Base-by-base conservation (phyloP, 805 yeast species). In the Wickerhamiella lipophila region DNA sequence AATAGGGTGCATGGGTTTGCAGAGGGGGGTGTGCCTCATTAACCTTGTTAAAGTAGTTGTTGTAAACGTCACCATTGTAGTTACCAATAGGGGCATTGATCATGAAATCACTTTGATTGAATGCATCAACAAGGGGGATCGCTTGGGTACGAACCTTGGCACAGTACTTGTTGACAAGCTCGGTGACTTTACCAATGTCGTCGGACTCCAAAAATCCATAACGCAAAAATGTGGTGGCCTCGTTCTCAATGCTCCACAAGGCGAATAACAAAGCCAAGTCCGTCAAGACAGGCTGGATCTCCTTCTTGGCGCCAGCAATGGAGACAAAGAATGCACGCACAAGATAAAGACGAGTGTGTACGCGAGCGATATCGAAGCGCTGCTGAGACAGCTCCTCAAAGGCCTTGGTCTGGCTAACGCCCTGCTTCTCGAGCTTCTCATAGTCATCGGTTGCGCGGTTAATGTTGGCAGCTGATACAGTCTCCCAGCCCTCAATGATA, bases 71-170 rank as follows among this genome's bases (percentile, higher is more conserved):
- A 51, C 95, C 95, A 56, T 81, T 76, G 65, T 73, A 80, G 51
- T 71, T 73, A 42, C 95, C 95, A 50, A 86, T 72, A 3, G 88
- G 78, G 0, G 95, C 78, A 63, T 84, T 83, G 59, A 86, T 72
- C 68, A 81, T 74, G 62, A 73, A 79, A 66, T 86, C 94, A 27
- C 85, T 77, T 55, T 81, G 72, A 65, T 81, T 77, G 71, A 86
- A 86, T 2, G 89, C 73, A 64, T 86, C 95, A 1, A 94, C 82
- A 57, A 82, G 70, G 1, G 82, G 81, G 61, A 83, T 76, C 48
- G 81, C 81, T 58, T 81, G 77, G 27, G 76, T 74, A 61, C 95
- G 71, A 29, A 79, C 59, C 22, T 66, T 66, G 11, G 69, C 65
- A 53, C 81, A 66, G 53, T 79, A 60, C 42, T 60, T 62, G 32